These are phyloP conservation scores for Chalciporus piperatus DNA, from an alignment of 768 basidiomycete species.

Conservation along the genomic window DNA sequence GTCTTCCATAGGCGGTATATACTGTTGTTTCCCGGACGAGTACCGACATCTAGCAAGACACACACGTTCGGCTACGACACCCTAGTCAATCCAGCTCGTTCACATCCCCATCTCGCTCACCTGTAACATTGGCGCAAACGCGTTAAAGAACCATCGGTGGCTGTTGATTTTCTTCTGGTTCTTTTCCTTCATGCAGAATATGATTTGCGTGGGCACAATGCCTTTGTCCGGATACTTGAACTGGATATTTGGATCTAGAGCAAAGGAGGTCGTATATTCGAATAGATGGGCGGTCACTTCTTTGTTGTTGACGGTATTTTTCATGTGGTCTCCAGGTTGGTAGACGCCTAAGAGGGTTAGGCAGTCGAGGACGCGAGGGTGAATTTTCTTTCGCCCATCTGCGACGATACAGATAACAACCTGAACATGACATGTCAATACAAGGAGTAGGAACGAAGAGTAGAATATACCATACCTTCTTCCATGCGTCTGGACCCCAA, in stretches of 20 bases:
- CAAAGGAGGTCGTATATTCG: slow-evolving; percentile 85
- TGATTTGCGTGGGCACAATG: slow-evolving; percentile 90
- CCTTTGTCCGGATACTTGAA: slow-evolving; percentile 91
- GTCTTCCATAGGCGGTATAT: slow-evolving; percentile 96
- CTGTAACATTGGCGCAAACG: slow-evolving; percentile 79
- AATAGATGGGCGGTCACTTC: slow-evolving; percentile 76
- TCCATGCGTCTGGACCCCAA: slow-evolving; percentile 96
- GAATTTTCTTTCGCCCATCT: slow-evolving; percentile 79
- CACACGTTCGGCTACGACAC: slow-evolving; percentile 77
- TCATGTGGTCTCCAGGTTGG: slow-evolving; percentile 64
- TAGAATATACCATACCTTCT: slow-evolving; percentile 65
- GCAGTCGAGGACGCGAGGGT: slow-evolving; percentile 83
- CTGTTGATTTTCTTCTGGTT: slow-evolving; percentile 98
- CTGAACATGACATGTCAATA: slow-evolving; percentile 32
- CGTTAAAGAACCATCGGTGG: slow-evolving; percentile 97
- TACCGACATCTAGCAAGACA: slow-evolving; percentile 91
- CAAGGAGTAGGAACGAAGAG: background rate
- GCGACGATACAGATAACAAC: slow-evolving; percentile 92
- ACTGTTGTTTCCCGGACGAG: slow-evolving; percentile 81
- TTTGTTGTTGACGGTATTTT: slow-evolving; percentile 67
- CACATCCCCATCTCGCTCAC: slow-evolving; percentile 36
- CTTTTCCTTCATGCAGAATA: slow-evolving; percentile 89
- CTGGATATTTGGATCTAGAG: slow-evolving; percentile 72
- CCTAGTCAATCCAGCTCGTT: background rate
- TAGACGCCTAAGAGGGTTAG: slow-evolving; percentile 92